phyloP scores from a whole-genome alignment of 352 stramenopile species.

The Plasmopara muralis region DNA sequence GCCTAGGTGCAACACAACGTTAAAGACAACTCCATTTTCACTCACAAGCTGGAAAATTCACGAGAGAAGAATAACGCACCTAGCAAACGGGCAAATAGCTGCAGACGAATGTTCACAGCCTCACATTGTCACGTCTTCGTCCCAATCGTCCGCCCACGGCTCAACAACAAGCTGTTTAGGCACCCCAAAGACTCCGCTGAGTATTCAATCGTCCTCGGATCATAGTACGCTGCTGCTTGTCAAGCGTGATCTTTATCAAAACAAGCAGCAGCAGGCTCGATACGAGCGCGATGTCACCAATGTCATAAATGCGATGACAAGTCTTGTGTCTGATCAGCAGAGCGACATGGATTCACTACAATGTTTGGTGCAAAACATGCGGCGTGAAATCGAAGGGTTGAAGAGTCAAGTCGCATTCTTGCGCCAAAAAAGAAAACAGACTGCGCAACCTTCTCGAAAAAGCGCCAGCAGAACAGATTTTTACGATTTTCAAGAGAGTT shows the following conservation, averaged over 20 bases:
- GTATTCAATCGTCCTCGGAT: slow-evolving; percentile 11
- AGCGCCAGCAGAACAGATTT: not conserved
- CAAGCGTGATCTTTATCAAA: slow-evolving; percentile 16
- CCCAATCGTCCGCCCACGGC: slow-evolving; percentile 15
- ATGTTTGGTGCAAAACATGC: slow-evolving; percentile 14
- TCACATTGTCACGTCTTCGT: slow-evolving; percentile 19
- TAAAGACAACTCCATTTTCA: slow-evolving; percentile 29
- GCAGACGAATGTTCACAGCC: slow-evolving; percentile 6
- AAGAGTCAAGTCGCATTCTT: slow-evolving; percentile 18
- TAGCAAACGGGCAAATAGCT: slow-evolving; percentile 7
- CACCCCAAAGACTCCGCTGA: not conserved
- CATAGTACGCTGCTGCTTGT: slow-evolving; percentile 21
- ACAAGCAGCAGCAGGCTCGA: slow-evolving; percentile 18
- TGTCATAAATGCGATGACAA: slow-evolving; percentile 41
- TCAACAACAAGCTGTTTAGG: slow-evolving; percentile 2
- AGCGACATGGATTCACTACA: slow-evolving; percentile 20
- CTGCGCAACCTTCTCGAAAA: slow-evolving; percentile 5
- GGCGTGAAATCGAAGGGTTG: slow-evolving; percentile 14
- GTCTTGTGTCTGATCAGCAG: slow-evolving; percentile 42
- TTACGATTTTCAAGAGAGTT: not conserved
- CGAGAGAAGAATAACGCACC: slow-evolving; percentile 22
- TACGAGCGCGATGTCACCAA: slow-evolving; percentile 28
- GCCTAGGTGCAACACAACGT: slow-evolving; percentile 32
- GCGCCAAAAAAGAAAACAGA: slow-evolving; percentile 10
- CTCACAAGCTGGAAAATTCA: slow-evolving; percentile 24